Percentiles rank a stretch among this genome's conserved stretches.
phyloP scores from a whole-genome alignment of 129 eudicot species.

The Flaveria sonorensis region DNA sequence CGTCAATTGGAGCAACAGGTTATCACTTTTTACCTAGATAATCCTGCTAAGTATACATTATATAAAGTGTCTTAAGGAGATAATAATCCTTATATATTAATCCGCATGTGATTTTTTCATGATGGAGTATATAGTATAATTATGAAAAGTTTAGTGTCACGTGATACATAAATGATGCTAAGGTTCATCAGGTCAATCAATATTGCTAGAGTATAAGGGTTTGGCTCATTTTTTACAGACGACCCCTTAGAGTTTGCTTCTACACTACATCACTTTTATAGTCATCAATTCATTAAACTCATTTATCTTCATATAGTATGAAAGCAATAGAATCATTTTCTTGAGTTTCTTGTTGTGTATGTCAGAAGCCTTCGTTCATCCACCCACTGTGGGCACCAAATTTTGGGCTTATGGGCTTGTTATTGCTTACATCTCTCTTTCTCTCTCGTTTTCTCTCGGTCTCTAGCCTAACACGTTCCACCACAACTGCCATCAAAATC shows the following conservation, averaged over 20 bases:
- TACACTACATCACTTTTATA: no score
- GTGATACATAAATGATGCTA: not conserved
- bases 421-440: no score
- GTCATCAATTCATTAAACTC: no score
- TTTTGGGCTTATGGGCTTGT: not conserved
- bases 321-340: no score
- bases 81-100: not conserved
- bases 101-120: not conserved
- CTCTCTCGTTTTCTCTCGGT: no score
- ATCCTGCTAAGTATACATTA: not conserved
- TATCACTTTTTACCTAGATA: conserved; percentile 17
- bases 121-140: not conserved
- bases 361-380: not conserved
- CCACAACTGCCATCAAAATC: no score
- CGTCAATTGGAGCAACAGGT: conserved; percentile 97
- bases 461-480: no score
- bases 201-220: no score
- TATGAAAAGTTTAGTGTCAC: not conserved
- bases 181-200: not conserved
- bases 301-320: no score
- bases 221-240: no score
- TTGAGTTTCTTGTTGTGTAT: no score
- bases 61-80: not conserved
- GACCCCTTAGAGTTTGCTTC: no score
- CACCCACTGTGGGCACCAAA: not conserved